Evolutionary conservation across 2,329 filamentous ascomycete genomes (phyloP).

Genomic region (Neoarthrinium moseri): DNA sequence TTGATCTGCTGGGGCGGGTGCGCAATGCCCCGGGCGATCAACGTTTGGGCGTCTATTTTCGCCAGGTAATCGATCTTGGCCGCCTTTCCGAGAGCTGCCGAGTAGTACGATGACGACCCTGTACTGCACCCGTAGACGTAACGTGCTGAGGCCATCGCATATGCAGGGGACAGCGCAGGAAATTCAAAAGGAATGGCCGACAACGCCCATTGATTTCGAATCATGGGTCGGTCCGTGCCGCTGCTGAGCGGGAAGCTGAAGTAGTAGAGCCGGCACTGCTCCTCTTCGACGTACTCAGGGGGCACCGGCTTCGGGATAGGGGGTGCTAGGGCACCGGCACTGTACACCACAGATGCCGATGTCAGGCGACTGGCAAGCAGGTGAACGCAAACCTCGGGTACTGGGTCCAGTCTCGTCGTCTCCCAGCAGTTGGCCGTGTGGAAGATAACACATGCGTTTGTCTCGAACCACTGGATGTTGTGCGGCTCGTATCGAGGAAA

Average conservation of each 20-base stretch:
- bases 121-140: constrained; percentile 70
- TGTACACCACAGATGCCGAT: constrained; percentile 63
- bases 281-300: constrained; percentile 48
- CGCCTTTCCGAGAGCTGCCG: constrained; percentile 59
- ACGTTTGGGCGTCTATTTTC: constrained; percentile 55
- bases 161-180: constrained; percentile 53
- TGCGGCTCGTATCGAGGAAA: constrained; percentile 62
- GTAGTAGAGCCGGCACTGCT: constrained; percentile 70
- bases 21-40: constrained; percentile 52
- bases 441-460: constrained; percentile 66
- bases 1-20: constrained; percentile 47
- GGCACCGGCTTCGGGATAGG: constrained; percentile 41
- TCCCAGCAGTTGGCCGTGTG: constrained; percentile 74
- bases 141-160: constrained; percentile 54
- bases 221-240: constrained; percentile 28
- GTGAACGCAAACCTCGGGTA: constrained; percentile 46
- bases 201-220: constrained; percentile 63
- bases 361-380: constrained; percentile 67
- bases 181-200: constrained; percentile 68
- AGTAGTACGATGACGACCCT: constrained; percentile 50
- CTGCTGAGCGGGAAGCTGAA: constrained; percentile 55
- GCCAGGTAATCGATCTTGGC: constrained; percentile 66
- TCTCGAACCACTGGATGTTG: constrained; percentile 65
- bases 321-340: constrained; percentile 59
- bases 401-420: constrained; percentile 30